These are phyloP conservation scores for Williopsis jadinii DNA, from an alignment of 1,139 yeast species.

Conservation along the genomic window DNA sequence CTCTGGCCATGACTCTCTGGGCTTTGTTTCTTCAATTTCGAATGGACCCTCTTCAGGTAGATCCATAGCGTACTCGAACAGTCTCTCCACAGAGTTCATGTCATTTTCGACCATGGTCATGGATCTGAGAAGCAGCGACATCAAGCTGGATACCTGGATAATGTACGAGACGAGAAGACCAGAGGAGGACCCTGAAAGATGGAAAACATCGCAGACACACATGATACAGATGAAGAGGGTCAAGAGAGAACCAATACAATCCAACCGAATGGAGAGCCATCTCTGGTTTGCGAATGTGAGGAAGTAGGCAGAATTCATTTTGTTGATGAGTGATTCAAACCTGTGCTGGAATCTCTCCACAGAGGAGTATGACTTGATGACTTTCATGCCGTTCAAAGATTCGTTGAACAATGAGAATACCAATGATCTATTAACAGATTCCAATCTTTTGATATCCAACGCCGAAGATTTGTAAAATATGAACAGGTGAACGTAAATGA, in stretches of 20 bases:
- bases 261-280: slow-evolving; percentile 64
- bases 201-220: slow-evolving; percentile 55
- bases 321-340: slow-evolving; percentile 42
- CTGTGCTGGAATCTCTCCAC: slow-evolving; percentile 39
- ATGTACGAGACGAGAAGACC: slow-evolving; percentile 66
- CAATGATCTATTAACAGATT: slow-evolving; percentile 58
- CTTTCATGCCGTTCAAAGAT: slow-evolving; percentile 55
- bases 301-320: slow-evolving; percentile 60
- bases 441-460: slow-evolving; percentile 68
- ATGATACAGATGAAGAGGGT: slow-evolving; percentile 44
- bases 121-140: slow-evolving; percentile 42
- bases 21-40: slow-evolving; percentile 42
- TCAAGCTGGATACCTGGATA: slow-evolving; percentile 40
- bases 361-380: slow-evolving; percentile 53
- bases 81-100: slow-evolving; percentile 74
- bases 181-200: slow-evolving; percentile 55
- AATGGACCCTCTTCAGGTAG: slow-evolving; percentile 57
- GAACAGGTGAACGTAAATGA: slow-evolving; percentile 38
- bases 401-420: slow-evolving; percentile 73
- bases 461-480: slow-evolving; percentile 59
- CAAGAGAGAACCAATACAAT: slow-evolving; percentile 39
- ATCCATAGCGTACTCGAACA: slow-evolving; percentile 59
- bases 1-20: slow-evolving; percentile 49
- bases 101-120: slow-evolving; percentile 66
- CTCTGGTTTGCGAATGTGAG: slow-evolving; percentile 61